phyloP scores from a whole-genome alignment of 1,284 basidiomycete species.

The Cutaneotrichosporon mucoides region DNA sequence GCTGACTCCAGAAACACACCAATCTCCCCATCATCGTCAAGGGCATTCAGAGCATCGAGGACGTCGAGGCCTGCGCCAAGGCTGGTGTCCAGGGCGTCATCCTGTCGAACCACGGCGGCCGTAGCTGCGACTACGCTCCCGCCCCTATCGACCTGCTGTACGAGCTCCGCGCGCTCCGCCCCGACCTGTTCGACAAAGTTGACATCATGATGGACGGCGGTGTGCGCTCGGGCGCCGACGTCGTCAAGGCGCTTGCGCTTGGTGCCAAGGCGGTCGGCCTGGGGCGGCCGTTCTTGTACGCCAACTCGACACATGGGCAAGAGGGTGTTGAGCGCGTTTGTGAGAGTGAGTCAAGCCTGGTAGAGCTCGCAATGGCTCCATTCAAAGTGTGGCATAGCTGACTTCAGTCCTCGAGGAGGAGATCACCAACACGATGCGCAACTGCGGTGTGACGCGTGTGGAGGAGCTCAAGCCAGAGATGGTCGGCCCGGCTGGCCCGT shows the following conservation, averaged over 20 bases:
- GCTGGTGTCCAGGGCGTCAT: slow-evolving; percentile 55
- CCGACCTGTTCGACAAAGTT: slow-evolving; percentile 52
- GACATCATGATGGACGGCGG: slow-evolving; percentile 57
- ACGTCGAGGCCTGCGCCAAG: slow-evolving; percentile 53
- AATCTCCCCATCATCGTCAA: slow-evolving; percentile 53
- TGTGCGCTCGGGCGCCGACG: slow-evolving; percentile 55
- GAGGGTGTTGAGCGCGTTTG: slow-evolving; percentile 53
- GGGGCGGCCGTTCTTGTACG: slow-evolving; percentile 55
- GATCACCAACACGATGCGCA: slow-evolving; percentile 54
- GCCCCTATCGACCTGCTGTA: slow-evolving; percentile 50
- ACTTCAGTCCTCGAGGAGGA: slow-evolving; percentile 52
- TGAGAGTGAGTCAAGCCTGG: slow-evolving; percentile 45
- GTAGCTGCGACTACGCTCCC: slow-evolving; percentile 48
- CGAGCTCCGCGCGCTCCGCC: slow-evolving; percentile 51
- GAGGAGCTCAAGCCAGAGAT: slow-evolving; percentile 72
- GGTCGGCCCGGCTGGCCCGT: slow-evolving; percentile 54
- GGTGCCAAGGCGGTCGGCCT: slow-evolving; percentile 58
- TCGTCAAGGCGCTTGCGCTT: slow-evolving; percentile 57
- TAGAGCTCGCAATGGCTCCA: slow-evolving; percentile 6
- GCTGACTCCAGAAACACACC: slow-evolving; percentile 45
- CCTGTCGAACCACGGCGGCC: slow-evolving; percentile 24
- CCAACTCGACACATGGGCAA: slow-evolving; percentile 55
- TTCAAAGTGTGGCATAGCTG: too few species aligned
- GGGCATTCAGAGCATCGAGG: slow-evolving; percentile 55
- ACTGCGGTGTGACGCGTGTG: slow-evolving; percentile 52